These are phyloP conservation scores for Achaetomium macrosporum DNA, from an alignment of 2,329 filamentous ascomycete genomes.

Conservation along the genomic window DNA sequence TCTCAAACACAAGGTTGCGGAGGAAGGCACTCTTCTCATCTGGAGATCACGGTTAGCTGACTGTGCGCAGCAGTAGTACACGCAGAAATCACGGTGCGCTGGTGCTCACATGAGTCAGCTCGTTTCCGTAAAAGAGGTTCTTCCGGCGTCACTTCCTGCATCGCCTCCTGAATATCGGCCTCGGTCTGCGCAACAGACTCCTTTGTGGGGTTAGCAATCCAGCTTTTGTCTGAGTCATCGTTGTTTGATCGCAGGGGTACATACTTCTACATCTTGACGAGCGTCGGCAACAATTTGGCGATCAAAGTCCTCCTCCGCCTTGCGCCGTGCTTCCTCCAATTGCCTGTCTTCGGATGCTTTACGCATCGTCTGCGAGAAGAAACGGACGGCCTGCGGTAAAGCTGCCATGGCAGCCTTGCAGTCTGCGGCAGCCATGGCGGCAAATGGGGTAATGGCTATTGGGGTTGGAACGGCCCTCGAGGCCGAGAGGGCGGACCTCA, in stretches of 20 bases:
- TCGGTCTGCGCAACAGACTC: constrained; percentile 9
- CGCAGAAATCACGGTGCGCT: neutral
- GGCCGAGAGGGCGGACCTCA: constrained; percentile 30
- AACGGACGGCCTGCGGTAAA: constrained; percentile 22
- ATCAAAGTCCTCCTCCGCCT: neutral
- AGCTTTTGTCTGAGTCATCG: no score
- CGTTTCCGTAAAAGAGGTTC: neutral
- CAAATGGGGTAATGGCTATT: constrained; percentile 22
- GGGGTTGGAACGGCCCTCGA: constrained; percentile 25
- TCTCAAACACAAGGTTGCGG: constrained; percentile 34
- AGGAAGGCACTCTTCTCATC: constrained; percentile 25
- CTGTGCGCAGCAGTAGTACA: neutral
- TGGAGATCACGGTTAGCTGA: neutral
- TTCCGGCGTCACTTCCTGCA: constrained; percentile 8
- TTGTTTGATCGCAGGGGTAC: neutral
- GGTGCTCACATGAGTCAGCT: neutral
- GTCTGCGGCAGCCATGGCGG: constrained; percentile 11
- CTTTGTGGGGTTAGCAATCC: neutral
- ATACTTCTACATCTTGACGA: constrained; percentile 10
- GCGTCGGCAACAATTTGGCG: constrained; percentile 1
- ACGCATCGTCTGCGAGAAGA: constrained; percentile 29
- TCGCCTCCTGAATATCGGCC: constrained; percentile 16
- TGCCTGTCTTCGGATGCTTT: constrained; percentile 16
- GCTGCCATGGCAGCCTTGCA: constrained; percentile 9
- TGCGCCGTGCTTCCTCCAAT: constrained; percentile 10